Conservation (phyloP, 1,284 basidiomycete genomes). For the Heliocybe sulcata region DNA sequence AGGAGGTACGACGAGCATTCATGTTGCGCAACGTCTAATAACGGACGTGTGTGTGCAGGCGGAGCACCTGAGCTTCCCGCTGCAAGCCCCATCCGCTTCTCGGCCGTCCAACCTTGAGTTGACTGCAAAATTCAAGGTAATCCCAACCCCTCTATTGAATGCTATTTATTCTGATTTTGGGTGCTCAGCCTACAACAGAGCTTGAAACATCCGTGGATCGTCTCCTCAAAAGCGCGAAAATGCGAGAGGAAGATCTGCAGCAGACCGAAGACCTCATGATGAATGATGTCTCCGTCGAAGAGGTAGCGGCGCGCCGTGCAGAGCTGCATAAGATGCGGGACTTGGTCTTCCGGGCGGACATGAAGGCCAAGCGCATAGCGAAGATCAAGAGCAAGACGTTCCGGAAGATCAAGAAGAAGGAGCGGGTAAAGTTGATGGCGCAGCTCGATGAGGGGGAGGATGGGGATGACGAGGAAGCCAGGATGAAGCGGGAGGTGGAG, state of each 20-base stretch:
- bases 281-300: conserved; percentile 77
- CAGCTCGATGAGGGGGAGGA: conserved; percentile 41
- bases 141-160: conserved; percentile 4
- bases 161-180: not conserved
- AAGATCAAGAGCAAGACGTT: conserved; percentile 98
- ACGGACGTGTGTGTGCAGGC: conserved; percentile 49
- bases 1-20: conserved; percentile 43
- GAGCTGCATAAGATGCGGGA: conserved; percentile 88
- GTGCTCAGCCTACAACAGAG: conserved; percentile 58
- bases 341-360: conserved; percentile 90
- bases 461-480: conserved; percentile 49
- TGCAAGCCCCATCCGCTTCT: conserved; percentile 60
- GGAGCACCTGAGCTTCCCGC: conserved; percentile 87
- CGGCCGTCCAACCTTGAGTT: conserved; percentile 73
- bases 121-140: conserved; percentile 75
- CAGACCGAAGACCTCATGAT: conserved; percentile 78
- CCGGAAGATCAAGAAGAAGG: conserved; percentile 79
- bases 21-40: not conserved
- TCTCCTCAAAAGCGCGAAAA: conserved; percentile 70
- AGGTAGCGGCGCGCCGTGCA: conserved; percentile 73
- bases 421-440: conserved; percentile 50
- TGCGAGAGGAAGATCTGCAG: conserved; percentile 74
- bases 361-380: conserved; percentile 83
- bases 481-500: conserved; percentile 69
- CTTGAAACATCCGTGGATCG: conserved; percentile 76